Percentiles rank a stretch among this genome's conserved stretches.
These are phyloP conservation scores for Fusarium sublunatum DNA, from an alignment of 2,329 filamentous ascomycete genomes.

Conservation along the genomic window DNA sequence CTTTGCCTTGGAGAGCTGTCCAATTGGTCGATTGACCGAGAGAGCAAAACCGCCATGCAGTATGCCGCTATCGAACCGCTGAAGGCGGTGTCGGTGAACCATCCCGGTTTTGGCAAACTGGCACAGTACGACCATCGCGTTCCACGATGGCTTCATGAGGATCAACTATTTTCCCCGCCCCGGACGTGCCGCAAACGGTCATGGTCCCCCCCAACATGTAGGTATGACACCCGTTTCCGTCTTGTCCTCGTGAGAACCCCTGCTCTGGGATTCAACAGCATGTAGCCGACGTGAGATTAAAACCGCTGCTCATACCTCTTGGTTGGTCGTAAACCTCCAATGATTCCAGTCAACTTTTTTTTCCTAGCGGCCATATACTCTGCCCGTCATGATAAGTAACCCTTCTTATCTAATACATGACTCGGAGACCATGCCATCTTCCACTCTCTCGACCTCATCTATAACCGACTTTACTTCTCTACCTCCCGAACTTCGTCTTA, in stretches of 20 bases:
- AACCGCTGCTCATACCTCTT: slow-evolving; percentile 39
- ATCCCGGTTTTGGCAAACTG: slow-evolving; percentile 43
- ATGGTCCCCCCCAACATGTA: slow-evolving; percentile 42
- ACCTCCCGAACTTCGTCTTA: slow-evolving; percentile 53
- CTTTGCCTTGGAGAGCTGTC: slow-evolving; percentile 39
- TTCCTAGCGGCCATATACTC: slow-evolving; percentile 14
- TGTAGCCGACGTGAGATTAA: slow-evolving; percentile 43
- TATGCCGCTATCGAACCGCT: slow-evolving; percentile 47
- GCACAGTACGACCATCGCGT: slow-evolving; percentile 46
- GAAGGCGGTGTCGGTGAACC: slow-evolving; percentile 48
- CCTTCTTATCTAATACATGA: slow-evolving; percentile 11
- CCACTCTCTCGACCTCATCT: slow-evolving; percentile 19
- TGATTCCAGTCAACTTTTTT: slow-evolving; percentile 24
- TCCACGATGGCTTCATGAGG: slow-evolving; percentile 46
- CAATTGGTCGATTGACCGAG: slow-evolving; percentile 45
- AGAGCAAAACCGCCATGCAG: slow-evolving; percentile 41
- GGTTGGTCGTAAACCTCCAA: slow-evolving; percentile 27
- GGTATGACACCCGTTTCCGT: slow-evolving; percentile 46
- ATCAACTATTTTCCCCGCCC: slow-evolving; percentile 44
- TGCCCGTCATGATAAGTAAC: slow-evolving; percentile 25
- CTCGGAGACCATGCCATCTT: slow-evolving; percentile 14
- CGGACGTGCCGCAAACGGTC: slow-evolving; percentile 46
- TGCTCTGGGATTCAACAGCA: slow-evolving; percentile 37
- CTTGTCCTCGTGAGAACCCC: slow-evolving; percentile 45
- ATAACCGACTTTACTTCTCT: slow-evolving; percentile 46